phyloP scores from a whole-genome alignment of 176 grass and related monocot species.

The Aegilops sharonensis region DNA sequence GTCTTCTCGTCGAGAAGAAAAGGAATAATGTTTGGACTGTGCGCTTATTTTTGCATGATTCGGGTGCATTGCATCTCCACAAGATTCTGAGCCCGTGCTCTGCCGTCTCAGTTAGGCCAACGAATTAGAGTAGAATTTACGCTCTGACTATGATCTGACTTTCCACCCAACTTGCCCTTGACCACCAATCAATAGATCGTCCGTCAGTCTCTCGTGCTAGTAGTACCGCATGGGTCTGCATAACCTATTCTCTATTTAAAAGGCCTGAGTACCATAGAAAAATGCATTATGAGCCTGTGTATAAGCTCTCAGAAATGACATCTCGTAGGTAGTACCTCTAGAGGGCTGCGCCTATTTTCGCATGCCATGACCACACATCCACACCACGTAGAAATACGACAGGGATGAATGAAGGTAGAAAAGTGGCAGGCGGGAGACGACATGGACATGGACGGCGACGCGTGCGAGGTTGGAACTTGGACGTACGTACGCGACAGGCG shows the following conservation, averaged over 20 bases:
- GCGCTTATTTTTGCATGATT: neutral
- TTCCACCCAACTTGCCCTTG: neutral
- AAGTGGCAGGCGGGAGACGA: neutral
- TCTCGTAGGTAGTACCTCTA: too few species aligned
- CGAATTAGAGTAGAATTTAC: neutral
- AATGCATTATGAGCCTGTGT: neutral
- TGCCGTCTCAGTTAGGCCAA: conserved; percentile 19
- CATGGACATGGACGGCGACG: neutral
- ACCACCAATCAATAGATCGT: neutral
- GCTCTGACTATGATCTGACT: conserved; percentile 1
- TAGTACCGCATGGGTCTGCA: neutral
- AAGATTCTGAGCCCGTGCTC: conserved; percentile 6
- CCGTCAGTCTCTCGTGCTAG: neutral
- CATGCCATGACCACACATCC: neutral
- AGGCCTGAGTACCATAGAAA: neutral
- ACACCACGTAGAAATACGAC: neutral
- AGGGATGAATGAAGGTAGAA: neutral
- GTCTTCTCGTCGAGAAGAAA: too few species aligned
- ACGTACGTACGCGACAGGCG: conserved; percentile 13
- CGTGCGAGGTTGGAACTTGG: conserved; percentile 29
- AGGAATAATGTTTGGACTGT: too few species aligned
- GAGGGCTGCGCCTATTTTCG: too few species aligned
- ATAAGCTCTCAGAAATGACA: neutral
- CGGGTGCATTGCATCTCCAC: conserved; percentile 16
- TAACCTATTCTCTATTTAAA: neutral